Conservation (phyloP, 1,284 basidiomycete genomes). For the Malassezia equina region DNA sequence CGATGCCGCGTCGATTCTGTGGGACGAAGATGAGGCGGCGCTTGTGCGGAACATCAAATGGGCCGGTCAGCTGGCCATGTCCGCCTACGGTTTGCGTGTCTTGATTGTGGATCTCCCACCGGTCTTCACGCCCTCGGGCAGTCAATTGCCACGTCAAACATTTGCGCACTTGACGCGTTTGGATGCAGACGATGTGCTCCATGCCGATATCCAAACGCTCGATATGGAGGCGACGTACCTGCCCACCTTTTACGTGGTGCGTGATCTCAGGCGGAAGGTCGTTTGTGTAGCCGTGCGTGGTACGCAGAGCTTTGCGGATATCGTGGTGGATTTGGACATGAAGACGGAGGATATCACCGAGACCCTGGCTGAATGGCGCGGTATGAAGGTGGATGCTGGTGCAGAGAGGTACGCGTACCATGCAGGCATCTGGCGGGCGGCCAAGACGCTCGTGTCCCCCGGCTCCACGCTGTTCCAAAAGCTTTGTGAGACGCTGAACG, state of each 20-base stretch:
- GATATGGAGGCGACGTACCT: conserved; percentile 37
- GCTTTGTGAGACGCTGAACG: conserved; percentile 29
- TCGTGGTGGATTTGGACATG: conserved; percentile 45
- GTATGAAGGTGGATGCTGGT: conserved; percentile 22
- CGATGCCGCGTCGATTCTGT: background rate
- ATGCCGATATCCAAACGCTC: conserved; percentile 45
- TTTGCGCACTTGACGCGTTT: conserved; percentile 43
- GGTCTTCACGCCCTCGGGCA: conserved; percentile 42
- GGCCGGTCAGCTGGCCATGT: conserved; percentile 44
- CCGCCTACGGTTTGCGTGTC: conserved; percentile 29
- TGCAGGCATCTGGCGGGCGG: conserved; percentile 42
- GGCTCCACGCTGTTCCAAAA: conserved; percentile 36
- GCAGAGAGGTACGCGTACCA: conserved; percentile 28
- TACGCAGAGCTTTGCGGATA: conserved; percentile 44
- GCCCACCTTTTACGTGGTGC: conserved; percentile 44
- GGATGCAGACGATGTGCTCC: conserved; percentile 40
- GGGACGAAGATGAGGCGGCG: conserved; percentile 20
- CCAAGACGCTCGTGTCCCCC: conserved; percentile 30
- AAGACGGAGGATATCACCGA: conserved; percentile 32
- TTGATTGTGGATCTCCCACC: conserved; percentile 36
- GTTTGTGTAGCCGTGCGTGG: conserved; percentile 43
- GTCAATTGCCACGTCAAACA: conserved; percentile 39
- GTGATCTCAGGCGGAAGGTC: conserved; percentile 37
- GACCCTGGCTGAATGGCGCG: conserved; percentile 23
- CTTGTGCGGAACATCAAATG: conserved; percentile 41